Evolutionary conservation across 169 alveolate species (phyloP).

Genomic region (Ichthyophthirius multifiliis): DNA sequence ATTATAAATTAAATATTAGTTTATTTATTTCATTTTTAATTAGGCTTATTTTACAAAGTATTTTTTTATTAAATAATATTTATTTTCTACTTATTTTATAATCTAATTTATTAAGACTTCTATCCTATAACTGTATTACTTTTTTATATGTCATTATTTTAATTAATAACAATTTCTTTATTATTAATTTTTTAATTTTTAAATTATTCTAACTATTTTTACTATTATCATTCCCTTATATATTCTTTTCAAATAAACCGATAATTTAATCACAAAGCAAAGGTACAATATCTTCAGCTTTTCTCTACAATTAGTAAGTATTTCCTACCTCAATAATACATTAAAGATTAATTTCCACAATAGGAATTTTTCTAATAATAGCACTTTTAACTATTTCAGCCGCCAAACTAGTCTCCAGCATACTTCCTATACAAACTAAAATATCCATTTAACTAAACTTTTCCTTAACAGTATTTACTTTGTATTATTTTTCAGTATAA

Average conservation of each 20-base stretch:
- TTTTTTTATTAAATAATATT: no score
- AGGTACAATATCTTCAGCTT: constrained; percentile 2
- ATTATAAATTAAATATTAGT: no score
- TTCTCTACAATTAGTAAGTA: background rate
- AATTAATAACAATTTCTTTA: no score
- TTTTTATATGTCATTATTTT: no score
- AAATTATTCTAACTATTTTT: no score
- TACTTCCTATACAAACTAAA: background rate
- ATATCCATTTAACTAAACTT: background rate
- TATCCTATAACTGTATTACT: no score
- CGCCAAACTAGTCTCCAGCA: background rate
- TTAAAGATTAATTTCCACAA: background rate
- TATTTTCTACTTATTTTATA: no score
- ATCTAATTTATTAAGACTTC: no score
- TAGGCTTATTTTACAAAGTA: no score
- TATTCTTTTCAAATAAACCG: background rate
- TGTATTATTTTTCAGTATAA: background rate
- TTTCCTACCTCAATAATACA: background rate
- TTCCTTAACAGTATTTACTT: background rate
- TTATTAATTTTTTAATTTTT: no score
- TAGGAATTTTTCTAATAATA: background rate
- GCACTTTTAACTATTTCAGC: background rate
- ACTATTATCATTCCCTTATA: background rate
- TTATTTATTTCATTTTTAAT: no score
- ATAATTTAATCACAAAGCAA: background rate